Base-by-base conservation (phyloP, 1,284 basidiomycete species). In the Rhizoctonia solani region DNA sequence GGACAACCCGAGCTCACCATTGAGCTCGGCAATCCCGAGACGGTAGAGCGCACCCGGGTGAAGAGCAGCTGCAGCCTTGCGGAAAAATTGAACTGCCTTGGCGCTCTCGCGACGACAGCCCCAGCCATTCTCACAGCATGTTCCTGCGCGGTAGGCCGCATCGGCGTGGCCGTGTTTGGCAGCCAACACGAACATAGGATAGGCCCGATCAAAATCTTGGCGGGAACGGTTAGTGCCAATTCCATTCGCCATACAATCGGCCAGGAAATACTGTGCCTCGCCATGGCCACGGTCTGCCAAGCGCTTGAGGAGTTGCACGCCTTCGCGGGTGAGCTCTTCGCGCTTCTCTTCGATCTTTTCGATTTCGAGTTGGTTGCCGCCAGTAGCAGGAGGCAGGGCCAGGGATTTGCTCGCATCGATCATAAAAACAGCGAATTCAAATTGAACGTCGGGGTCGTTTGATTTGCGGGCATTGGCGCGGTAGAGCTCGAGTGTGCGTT, bases 71-170 rank as follows among this genome's bases (percentile, higher is more conserved):
- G 91, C 93, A 0, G 95, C 94, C 79, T 97, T 98, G 71, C 90
- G 87, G 81, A 92, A 98, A 79, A 95, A 98, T 71, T 92, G 89
- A 49, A 98, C 79, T 0, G 96, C 95, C 76, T 98, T 98, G 61
- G 88, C 88, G 23, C 86, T 87, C 78, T 99, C 97, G 27, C 93
- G 85, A 54, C 95, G 82, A 76, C 95, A 97, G 3, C 96, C 96
- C 96, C 97, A 99, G 23, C 95, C 97, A 75, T 98, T 96, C 82
- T 99, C 97, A 77, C 93, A 97, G 77, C 97, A 99, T 1, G 95
- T 97, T 23, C 95, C 97, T 0, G 95, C 92, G 54, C 96, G 91
- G 78, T 96, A 99, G 23, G 93, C 87, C 6, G 95, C 95, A 74
- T 98, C 95, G 0, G 94, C 90, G 76, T 99, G 96, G n/a, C 94